phyloP scores from a whole-genome alignment of 106 monocot genomes.

The Phalaenopsis aphrodite region DNA sequence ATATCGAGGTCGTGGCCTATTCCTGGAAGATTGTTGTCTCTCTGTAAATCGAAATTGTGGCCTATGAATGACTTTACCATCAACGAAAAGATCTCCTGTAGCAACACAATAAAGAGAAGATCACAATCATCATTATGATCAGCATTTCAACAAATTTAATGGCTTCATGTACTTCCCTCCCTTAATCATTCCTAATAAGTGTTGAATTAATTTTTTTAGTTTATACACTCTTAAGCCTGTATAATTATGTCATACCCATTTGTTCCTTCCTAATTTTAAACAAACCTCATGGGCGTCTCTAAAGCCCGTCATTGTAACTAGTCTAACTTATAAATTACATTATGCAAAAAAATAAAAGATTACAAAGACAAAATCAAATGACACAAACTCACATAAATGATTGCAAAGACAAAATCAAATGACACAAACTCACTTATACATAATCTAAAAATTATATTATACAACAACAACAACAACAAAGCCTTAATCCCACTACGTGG shows the following conservation, averaged over 20 bases:
- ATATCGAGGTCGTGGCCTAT: conserved; percentile 61
- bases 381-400: not conserved
- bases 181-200: too few species aligned
- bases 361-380: not conserved
- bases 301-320: not conserved
- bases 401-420: not conserved
- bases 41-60: conserved; percentile 84
- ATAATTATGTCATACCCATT: not conserved
- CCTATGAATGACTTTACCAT: conserved; percentile 86
- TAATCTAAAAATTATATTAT: conserved; percentile 1
- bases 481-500: too few species aligned
- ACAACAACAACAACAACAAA: too few species aligned
- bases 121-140: not conserved
- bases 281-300: not conserved
- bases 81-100: conserved; percentile 86
- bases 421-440: not conserved
- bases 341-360: not conserved
- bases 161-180: not conserved
- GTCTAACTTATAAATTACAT: not conserved
- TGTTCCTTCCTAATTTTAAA: not conserved
- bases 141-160: not conserved
- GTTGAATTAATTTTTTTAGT: not conserved
- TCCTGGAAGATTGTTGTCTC: conserved; percentile 59
- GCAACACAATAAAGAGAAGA: conserved; percentile 6
- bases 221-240: not conserved